These are phyloP conservation scores for Pichia paraexigua DNA, from an alignment of 805 yeast genomes.

Conservation along the genomic window DNA sequence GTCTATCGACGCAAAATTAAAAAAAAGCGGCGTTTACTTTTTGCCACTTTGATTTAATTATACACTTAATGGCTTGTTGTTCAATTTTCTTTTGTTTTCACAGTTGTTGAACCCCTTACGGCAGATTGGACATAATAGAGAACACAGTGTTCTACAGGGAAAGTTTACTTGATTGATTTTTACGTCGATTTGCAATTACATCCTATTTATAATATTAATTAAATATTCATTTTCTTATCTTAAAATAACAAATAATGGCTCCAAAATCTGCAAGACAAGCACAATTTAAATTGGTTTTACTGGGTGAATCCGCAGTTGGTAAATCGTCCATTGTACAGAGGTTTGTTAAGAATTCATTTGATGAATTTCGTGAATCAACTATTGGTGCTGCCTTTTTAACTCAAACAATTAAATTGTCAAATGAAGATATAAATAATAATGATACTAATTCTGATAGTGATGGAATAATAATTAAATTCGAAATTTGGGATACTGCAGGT, in stretches of 20 bases:
- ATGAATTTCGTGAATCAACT: slow-evolving; percentile 67
- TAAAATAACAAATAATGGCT: not conserved
- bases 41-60: not conserved
- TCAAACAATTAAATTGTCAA: slow-evolving; percentile 37
- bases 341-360: slow-evolving; percentile 66
- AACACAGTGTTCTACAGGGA: not conserved
- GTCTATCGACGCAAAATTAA: not conserved
- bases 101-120: too few species aligned
- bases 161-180: not conserved
- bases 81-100: too few species aligned
- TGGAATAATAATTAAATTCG: slow-evolving; percentile 43
- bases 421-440: slow-evolving; percentile 31
- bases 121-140: too few species aligned
- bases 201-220: slow-evolving; percentile 6
- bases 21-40: not conserved
- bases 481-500: slow-evolving; percentile 69
- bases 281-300: slow-evolving; percentile 52
- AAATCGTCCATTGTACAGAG: slow-evolving; percentile 60
- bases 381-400: slow-evolving; percentile 82
- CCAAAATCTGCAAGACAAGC: slow-evolving; percentile 20
- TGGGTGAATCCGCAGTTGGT: slow-evolving; percentile 60
- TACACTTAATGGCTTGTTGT: too few species aligned
- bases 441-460: not conserved
- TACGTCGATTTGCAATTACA: slow-evolving; percentile 5
- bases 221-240: not conserved